Percentiles rank a stretch among this genome's conserved stretches.
Conservation (phyloP, 768 basidiomycete genomes). For the Trametes villosa region DNA sequence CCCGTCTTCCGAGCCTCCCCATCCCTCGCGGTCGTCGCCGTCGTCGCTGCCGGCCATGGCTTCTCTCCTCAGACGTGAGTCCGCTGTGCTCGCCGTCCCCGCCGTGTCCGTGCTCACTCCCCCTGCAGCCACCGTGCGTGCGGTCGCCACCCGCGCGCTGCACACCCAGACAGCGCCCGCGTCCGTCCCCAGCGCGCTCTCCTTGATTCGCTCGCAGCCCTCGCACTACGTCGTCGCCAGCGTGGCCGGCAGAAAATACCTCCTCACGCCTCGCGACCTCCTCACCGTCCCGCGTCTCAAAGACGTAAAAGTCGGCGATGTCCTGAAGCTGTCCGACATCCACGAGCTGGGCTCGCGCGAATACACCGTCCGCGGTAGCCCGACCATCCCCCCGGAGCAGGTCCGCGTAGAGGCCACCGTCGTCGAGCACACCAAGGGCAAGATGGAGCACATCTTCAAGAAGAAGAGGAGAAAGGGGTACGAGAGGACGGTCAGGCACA, state of each 20-base stretch:
- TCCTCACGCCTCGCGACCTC: slow-evolving; percentile 88
- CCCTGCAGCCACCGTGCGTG: slow-evolving; percentile 25
- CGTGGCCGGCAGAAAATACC: slow-evolving; percentile 85
- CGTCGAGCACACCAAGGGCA: slow-evolving; percentile 96
- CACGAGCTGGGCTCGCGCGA: slow-evolving; percentile 96
- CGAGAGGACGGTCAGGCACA: slow-evolving; percentile 90
- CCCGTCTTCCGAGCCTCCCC: slow-evolving; percentile 22
- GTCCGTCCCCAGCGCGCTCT: slow-evolving; percentile 66
- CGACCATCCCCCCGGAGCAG: slow-evolving; percentile 63
- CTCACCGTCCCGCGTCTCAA: slow-evolving; percentile 93
- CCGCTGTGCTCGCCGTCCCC: slow-evolving; percentile 1
- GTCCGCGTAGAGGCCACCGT: slow-evolving; percentile 87
- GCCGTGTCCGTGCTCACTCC: slow-evolving; percentile 4
- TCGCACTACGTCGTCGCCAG: slow-evolving; percentile 91
- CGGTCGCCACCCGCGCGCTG: slow-evolving; percentile 32
- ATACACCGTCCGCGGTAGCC: slow-evolving; percentile 85
- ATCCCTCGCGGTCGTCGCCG: slow-evolving; percentile 20
- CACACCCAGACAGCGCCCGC: slow-evolving; percentile 40
- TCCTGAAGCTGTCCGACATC: slow-evolving; percentile 80
- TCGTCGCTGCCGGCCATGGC: slow-evolving; percentile 30
- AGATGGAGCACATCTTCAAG: slow-evolving; percentile 91
- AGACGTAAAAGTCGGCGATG: slow-evolving; percentile 84
- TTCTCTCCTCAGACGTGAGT: slow-evolving; percentile 34
- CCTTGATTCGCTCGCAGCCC: slow-evolving; percentile 87
- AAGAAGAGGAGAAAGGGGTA: slow-evolving; percentile 99